These are phyloP conservation scores for Coffea humblotiana DNA, from an alignment of 305 asterid species.

Conservation along the genomic window DNA sequence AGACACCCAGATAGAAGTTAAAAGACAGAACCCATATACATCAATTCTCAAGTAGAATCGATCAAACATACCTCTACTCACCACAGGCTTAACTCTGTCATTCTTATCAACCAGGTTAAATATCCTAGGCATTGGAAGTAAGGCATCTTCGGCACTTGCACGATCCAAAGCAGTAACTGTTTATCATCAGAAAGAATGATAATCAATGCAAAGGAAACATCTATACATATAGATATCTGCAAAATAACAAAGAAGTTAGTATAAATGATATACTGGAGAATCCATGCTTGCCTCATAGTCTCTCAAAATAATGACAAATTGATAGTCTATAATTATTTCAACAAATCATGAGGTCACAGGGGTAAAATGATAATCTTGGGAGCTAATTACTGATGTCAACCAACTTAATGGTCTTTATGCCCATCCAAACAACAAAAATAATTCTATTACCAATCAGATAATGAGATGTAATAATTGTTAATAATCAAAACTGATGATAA, in stretches of 20 bases:
- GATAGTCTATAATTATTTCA: not conserved
- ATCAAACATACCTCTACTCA: constrained; percentile 51
- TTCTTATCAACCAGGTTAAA: constrained; percentile 38
- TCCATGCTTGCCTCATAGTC: not conserved
- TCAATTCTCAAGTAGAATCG: constrained; percentile 11
- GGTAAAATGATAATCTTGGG: too few relatives aligned
- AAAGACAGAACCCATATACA: not conserved
- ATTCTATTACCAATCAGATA: too few relatives aligned
- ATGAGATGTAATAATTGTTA: not conserved
- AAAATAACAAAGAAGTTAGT: not conserved
- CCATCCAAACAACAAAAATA: not conserved
- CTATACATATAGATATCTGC: not conserved
- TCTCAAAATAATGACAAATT: not conserved
- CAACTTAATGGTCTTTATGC: not conserved
- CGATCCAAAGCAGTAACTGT: constrained; percentile 87
- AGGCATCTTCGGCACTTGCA: constrained; percentile 66
- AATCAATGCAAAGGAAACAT: not conserved
- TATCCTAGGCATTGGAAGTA: constrained; percentile 70
- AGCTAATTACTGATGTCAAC: not conserved
- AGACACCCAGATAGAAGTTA: not conserved
- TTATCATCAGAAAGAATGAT: constrained; percentile 23
- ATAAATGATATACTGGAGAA: not conserved
- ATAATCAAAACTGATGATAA: not conserved
- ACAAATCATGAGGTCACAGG: too few relatives aligned
- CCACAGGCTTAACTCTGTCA: constrained; percentile 32